Evolutionary conservation across 225 moss, liverwort and hornwort genomes (phyloP).

Genomic region (Marchantia polymorpha): DNA sequence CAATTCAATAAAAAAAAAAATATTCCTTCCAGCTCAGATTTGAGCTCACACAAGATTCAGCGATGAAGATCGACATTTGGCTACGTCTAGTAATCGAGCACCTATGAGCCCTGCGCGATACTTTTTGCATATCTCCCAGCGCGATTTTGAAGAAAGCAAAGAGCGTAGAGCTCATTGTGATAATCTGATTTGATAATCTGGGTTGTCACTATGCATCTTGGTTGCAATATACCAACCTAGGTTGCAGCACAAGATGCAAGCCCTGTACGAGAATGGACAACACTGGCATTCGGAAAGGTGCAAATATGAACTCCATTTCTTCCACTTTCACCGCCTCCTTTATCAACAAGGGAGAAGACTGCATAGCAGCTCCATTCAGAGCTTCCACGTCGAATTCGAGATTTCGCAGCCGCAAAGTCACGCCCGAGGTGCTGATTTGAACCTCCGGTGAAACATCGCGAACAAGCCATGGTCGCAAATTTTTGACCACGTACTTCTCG

Average conservation of each 20-base stretch:
- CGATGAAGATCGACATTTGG: background rate
- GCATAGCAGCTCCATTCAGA: slow-evolving; percentile 32
- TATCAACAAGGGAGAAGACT: slow-evolving; percentile 40
- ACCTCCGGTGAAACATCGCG: slow-evolving; percentile 35
- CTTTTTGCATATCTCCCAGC: background rate
- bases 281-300: slow-evolving; percentile 41
- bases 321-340: slow-evolving; percentile 37
- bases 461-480: slow-evolving; percentile 40
- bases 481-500: slow-evolving; percentile 30
- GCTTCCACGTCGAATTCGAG: slow-evolving; percentile 37
- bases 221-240: slow-evolving; percentile 30
- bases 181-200: no score
- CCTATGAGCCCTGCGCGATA: background rate
- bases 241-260: slow-evolving; percentile 40
- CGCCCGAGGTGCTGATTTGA: slow-evolving; percentile 29
- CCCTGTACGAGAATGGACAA: slow-evolving; percentile 36
- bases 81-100: background rate
- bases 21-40: no score
- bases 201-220: background rate
- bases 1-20: background rate
- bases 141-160: background rate
- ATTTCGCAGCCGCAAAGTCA: slow-evolving; percentile 29
- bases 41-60: background rate
- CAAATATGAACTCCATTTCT: slow-evolving; percentile 27
- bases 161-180: background rate